These are phyloP conservation scores for Pulveroboletus sp. DNA, from an alignment of 768 basidiomycete species.

Conservation along the genomic window DNA sequence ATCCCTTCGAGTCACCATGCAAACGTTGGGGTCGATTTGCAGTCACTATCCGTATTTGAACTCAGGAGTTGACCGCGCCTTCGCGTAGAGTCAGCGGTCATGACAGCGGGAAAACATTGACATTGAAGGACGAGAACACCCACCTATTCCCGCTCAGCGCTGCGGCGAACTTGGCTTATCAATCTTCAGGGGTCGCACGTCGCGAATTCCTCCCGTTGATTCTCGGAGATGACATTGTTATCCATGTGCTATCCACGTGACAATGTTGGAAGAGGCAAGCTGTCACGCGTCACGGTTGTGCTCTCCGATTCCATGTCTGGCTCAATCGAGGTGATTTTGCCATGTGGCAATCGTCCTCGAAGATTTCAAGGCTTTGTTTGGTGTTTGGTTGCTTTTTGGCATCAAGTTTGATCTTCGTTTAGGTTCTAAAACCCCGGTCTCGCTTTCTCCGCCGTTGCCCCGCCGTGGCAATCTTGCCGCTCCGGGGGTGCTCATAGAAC, in stretches of 20 bases:
- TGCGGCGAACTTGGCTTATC: slow-evolving; percentile 5
- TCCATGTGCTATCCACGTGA: slow-evolving; percentile 8
- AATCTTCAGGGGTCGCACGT: slow-evolving; percentile 1
- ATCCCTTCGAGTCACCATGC: neutral
- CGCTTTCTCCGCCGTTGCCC: slow-evolving; percentile 1
- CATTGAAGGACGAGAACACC: slow-evolving; percentile 17
- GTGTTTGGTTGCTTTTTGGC: neutral
- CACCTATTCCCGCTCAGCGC: slow-evolving; percentile 18
- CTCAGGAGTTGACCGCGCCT: neutral
- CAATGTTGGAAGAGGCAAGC: neutral
- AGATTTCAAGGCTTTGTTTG: neutral
- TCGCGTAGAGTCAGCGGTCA: slow-evolving; percentile 19
- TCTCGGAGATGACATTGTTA: slow-evolving; percentile 26
- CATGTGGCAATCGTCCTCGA: neutral
- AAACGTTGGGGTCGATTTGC: neutral
- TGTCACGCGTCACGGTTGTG: neutral
- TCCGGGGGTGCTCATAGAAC: slow-evolving; percentile 11
- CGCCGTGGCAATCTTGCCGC: slow-evolving; percentile 1
- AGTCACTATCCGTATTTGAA: neutral
- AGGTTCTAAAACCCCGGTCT: neutral
- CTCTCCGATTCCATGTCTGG: neutral
- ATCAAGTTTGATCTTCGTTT: neutral
- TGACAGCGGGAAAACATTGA: slow-evolving; percentile 8
- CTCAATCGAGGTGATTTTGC: neutral
- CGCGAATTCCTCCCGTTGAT: neutral